These are phyloP conservation scores for Suhomyces bribrorum DNA, from an alignment of 1,139 yeast species.

Conservation along the genomic window DNA sequence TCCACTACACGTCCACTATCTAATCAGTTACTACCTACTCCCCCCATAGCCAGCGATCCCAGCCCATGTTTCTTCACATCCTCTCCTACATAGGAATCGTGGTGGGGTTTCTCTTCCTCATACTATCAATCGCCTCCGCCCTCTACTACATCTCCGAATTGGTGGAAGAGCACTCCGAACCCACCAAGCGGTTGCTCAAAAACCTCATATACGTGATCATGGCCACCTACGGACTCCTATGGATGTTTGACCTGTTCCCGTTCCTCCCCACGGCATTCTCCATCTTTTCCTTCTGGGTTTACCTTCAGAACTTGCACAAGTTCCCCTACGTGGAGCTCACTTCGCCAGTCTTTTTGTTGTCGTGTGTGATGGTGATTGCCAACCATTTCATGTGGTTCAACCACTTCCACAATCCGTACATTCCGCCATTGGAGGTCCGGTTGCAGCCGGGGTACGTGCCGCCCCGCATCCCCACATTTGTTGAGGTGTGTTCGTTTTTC, in stretches of 20 bases:
- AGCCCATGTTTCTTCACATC: constrained; percentile 40
- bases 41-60: background rate
- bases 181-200: constrained; percentile 70
- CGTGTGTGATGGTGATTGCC: constrained; percentile 70
- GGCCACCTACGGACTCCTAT: constrained; percentile 52
- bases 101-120: constrained; percentile 71
- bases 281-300: constrained; percentile 67
- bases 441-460: constrained; percentile 59
- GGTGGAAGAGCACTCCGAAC: constrained; percentile 90
- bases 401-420: constrained; percentile 70
- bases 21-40: background rate
- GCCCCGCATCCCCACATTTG: constrained; percentile 75
- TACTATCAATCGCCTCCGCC: constrained; percentile 72
- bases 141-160: constrained; percentile 86
- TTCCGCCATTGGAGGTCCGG: constrained; percentile 58
- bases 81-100: constrained; percentile 68
- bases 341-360: constrained; percentile 67
- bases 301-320: constrained; percentile 69
- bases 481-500: constrained; percentile 90
- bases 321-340: constrained; percentile 84
- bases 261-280: constrained; percentile 64
- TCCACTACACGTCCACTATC: no score
- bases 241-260: constrained; percentile 79
- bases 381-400: constrained; percentile 93
- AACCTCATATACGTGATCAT: constrained; percentile 64